phyloP scores from a whole-genome alignment of 306 rosid species.

The Prunus dulcis region DNA sequence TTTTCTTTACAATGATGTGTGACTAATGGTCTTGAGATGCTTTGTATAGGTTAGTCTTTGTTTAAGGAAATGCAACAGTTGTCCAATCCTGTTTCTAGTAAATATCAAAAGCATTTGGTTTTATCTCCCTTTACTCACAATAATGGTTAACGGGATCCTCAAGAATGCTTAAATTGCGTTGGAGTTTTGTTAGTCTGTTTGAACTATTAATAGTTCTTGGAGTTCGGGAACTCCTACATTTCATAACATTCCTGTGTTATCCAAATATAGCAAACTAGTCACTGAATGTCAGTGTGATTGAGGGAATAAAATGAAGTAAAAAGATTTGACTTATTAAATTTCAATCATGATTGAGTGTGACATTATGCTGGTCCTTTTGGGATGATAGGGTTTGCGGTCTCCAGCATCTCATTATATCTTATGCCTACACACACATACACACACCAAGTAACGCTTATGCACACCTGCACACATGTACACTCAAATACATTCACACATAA shows the following conservation, averaged over 20 bases:
- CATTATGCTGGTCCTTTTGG: too few relatives aligned
- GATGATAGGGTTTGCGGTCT: too few relatives aligned
- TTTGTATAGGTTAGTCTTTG: neutral
- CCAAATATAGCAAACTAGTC: neutral
- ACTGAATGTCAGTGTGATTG: neutral
- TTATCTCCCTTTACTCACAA: constrained; percentile 11
- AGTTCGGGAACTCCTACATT: constrained; percentile 35
- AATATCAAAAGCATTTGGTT: constrained; percentile 4
- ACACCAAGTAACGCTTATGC: too few relatives aligned
- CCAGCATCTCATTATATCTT: too few relatives aligned
- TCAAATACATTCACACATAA: too few relatives aligned
- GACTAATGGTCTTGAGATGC: neutral
- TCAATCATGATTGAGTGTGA: too few relatives aligned
- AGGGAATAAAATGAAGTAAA: too few relatives aligned
- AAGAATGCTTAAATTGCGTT: constrained; percentile 29
- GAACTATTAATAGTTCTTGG: constrained; percentile 22
- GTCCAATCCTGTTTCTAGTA: neutral
- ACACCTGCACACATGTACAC: too few relatives aligned
- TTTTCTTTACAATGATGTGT: neutral
- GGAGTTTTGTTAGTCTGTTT: constrained; percentile 32
- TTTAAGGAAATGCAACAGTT: neutral
- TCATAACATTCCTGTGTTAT: neutral
- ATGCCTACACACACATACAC: too few relatives aligned
- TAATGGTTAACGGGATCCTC: constrained; percentile 14
- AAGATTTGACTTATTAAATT: too few relatives aligned